Base-by-base conservation (phyloP, 78 protist genomes). In the Dictyostelium brefeldianum region DNA sequence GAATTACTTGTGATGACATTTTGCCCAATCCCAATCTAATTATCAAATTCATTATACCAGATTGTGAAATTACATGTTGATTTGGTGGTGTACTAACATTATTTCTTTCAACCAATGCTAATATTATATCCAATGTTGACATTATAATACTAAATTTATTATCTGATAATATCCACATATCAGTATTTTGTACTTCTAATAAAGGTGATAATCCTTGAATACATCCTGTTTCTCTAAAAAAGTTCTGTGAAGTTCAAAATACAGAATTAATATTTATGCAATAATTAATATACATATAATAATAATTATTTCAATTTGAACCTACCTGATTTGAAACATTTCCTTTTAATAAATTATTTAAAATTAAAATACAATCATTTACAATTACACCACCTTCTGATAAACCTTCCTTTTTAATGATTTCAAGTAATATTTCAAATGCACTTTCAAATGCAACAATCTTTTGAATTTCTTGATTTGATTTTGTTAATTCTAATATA, bases 391-490 rank as follows among this genome's bases (percentile, higher is more conserved):
- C 95, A 56, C 95, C 95, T n/a, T 91, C 95, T 1, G 95, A 80
- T 31, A 48, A 75, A 29, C 95, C 95, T 74, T 91, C 95, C 7
- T 54, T 78, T 22, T 69, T 51, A 17, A 91, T 91, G 43, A 91
- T 91, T 25, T 65, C 79, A 8, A 70, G 54, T 43, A 91, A 25
- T 14, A 78, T 22, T 64, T 91, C 95, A 54, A 91, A 91, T 29
- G 83, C 95, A 70, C 89, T 79, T 20, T 81, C 95, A 79, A 91
- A 91, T 20, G 95, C 95, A 25, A 91, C 75, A 64, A 91, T 91
- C 90, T 91, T 91, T 79, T 91, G 95, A 43, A 91, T 77, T 50
- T 91, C 95, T 56, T 91, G 95, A 51, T 82, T 83, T 18, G 95
- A 91, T 53, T 53, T 71, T 36, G 90, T 83, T 8, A 91, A 67